These are phyloP conservation scores for Elongisporangium prolatum DNA, from an alignment of 352 stramenopile species.

Conservation along the genomic window DNA sequence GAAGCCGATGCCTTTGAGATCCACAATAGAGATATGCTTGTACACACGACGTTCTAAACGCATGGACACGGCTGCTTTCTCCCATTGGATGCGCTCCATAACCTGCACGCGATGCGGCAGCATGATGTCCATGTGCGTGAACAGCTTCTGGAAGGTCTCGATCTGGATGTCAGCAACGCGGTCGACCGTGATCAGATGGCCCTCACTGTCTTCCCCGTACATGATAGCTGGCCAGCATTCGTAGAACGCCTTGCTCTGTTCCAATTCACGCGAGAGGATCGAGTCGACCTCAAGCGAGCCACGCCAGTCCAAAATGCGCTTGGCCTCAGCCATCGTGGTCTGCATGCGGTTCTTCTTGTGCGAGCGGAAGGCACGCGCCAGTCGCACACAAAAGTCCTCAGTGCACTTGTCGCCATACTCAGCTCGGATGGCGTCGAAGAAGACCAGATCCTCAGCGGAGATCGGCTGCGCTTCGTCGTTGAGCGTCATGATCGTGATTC, in stretches of 20 bases:
- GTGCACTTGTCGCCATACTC: slow-evolving; percentile 50
- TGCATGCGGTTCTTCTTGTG: slow-evolving; percentile 72
- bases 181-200: slow-evolving; percentile 67
- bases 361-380: slow-evolving; percentile 49
- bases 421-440: slow-evolving; percentile 50
- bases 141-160: slow-evolving; percentile 56
- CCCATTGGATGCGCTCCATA: slow-evolving; percentile 79
- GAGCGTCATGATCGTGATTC: slow-evolving; percentile 18
- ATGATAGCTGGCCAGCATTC: slow-evolving; percentile 60
- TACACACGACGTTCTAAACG: slow-evolving; percentile 59
- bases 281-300: slow-evolving; percentile 34
- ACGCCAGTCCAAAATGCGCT: slow-evolving; percentile 62
- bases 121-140: slow-evolving; percentile 46
- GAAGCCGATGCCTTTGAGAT: slow-evolving; percentile 64
- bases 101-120: slow-evolving; percentile 66
- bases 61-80: slow-evolving; percentile 67
- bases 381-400: slow-evolving; percentile 58
- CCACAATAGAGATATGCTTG: slow-evolving; percentile 82
- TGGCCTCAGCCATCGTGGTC: slow-evolving; percentile 55
- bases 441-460: slow-evolving; percentile 40
- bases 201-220: slow-evolving; percentile 69
- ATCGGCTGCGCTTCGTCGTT: slow-evolving; percentile 51
- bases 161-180: slow-evolving; percentile 60
- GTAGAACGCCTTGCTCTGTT: slow-evolving; percentile 54
- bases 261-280: slow-evolving; percentile 44